phyloP scores from a whole-genome alignment of 1,284 basidiomycete species.

The Marasmius sp. region DNA sequence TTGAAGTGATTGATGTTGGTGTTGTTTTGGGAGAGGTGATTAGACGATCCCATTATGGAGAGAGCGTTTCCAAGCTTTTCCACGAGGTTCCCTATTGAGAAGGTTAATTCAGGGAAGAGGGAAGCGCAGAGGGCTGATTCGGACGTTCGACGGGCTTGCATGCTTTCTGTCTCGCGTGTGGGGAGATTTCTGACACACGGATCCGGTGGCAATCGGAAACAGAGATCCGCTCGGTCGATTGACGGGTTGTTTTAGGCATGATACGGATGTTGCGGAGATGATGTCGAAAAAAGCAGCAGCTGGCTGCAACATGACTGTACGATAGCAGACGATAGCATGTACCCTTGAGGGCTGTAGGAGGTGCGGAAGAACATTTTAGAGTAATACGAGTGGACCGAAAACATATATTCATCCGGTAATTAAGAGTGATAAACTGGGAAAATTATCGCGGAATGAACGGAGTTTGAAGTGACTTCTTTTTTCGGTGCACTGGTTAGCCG shows the following conservation, averaged over 20 bases:
- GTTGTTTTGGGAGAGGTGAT: slow-evolving; percentile 97
- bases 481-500: not conserved
- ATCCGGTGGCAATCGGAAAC: not conserved
- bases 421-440: no score
- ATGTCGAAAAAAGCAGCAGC: not conserved
- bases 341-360: no score
- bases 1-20: slow-evolving; percentile 96
- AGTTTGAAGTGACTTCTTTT: not conserved
- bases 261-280: not conserved
- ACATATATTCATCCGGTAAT: no score
- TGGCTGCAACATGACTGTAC: not conserved
- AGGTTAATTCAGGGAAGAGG: not conserved
- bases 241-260: not conserved
- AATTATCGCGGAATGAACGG: not conserved
- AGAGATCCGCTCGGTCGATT: not conserved
- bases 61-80: slow-evolving; percentile 82
- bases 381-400: no score
- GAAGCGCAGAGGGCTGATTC: not conserved
- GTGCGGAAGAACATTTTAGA: no score
- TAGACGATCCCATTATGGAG: slow-evolving; percentile 84
- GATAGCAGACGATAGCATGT: no score
- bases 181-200: not conserved
- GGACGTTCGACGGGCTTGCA: not conserved
- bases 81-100: slow-evolving; percentile 79
- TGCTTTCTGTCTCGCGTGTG: not conserved